Conservation (phyloP, 176 grass and related monocot genomes). For the Rhipidocladum racemiflorum region DNA sequence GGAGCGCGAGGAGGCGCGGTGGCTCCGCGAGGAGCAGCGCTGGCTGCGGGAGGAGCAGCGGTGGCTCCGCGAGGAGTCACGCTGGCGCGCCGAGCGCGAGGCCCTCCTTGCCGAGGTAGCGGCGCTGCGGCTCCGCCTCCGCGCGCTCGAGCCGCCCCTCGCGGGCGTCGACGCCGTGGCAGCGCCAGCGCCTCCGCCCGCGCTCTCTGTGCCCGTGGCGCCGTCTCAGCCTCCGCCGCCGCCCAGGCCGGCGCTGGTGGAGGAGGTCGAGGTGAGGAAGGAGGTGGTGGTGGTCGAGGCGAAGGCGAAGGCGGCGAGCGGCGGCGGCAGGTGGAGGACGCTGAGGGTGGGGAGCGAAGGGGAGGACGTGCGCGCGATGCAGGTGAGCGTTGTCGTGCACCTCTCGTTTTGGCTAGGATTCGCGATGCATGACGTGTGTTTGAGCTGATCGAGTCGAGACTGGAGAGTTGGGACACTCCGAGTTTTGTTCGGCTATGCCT, state of each 20-base stretch:
- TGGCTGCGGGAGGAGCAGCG: constrained; percentile 74
- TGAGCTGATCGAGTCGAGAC: not conserved
- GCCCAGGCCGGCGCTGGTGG: constrained; percentile 32
- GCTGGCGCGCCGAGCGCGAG: constrained; percentile 70
- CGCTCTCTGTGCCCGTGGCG: constrained; percentile 26
- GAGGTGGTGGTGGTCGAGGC: constrained; percentile 52
- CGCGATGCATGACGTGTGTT: constrained; percentile 11
- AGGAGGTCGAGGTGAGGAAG: constrained; percentile 63
- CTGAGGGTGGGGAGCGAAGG: constrained; percentile 71
- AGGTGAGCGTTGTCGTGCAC: constrained; percentile 48
- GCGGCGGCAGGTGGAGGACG: constrained; percentile 30
- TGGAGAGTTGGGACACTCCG: not conserved
- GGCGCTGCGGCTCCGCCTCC: constrained; percentile 51
- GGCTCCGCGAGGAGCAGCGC: constrained; percentile 74
- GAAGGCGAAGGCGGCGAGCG: not conserved
- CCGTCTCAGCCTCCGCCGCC: constrained; percentile 27
- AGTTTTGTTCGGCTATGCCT: not conserved
- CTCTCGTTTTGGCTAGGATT: constrained; percentile 56
- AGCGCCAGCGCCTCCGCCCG: constrained; percentile 31
- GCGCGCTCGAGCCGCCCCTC: constrained; percentile 47
- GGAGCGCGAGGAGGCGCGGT: constrained; percentile 76
- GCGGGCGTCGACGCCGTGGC: constrained; percentile 30
- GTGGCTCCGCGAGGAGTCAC: constrained; percentile 75
- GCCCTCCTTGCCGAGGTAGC: constrained; percentile 63
- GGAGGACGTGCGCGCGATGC: constrained; percentile 82